phyloP scores from a whole-genome alignment of 805 yeast species.

The Brettanomyces bruxellensis region DNA sequence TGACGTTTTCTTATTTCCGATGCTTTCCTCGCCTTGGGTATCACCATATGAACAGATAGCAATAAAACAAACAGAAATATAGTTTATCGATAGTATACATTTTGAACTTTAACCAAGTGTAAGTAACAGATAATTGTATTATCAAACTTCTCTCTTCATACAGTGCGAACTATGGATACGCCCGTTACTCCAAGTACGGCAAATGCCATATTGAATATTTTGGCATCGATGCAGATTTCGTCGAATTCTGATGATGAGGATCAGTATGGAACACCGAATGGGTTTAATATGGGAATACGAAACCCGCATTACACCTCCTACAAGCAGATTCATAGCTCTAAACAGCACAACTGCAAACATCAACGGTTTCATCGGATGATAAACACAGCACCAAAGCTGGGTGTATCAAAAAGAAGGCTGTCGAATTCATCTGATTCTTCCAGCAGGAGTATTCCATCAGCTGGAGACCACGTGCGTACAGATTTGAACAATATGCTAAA shows the following conservation, averaged over 20 bases:
- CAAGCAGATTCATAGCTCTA: neutral
- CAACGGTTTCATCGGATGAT: constrained; percentile 4
- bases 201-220: constrained; percentile 3
- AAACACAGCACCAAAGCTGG: constrained; percentile 9
- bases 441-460: neutral
- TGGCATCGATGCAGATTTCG: constrained; percentile 1
- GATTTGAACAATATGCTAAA: neutral
- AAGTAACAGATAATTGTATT: no score
- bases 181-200: constrained; percentile 1
- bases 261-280: neutral
- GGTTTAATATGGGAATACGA: neutral
- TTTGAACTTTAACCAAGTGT: neutral
- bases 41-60: no score
- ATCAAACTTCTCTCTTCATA: no score
- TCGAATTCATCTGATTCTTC: constrained; percentile 11
- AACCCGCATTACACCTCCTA: neutral
- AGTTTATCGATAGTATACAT: no score
- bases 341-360: neutral
- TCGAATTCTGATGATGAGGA: neutral
- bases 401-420: constrained; percentile 13
- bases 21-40: no score
- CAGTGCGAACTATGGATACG: neutral
- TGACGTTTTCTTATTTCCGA: no score
- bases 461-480: neutral
- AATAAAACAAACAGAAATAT: no score